A percentile compares a stretch with the other conserved stretches of the same genome.
These are phyloP conservation scores for Aspergillus tamarii DNA, from an alignment of 2,329 filamentous ascomycete species.

Conservation along the genomic window DNA sequence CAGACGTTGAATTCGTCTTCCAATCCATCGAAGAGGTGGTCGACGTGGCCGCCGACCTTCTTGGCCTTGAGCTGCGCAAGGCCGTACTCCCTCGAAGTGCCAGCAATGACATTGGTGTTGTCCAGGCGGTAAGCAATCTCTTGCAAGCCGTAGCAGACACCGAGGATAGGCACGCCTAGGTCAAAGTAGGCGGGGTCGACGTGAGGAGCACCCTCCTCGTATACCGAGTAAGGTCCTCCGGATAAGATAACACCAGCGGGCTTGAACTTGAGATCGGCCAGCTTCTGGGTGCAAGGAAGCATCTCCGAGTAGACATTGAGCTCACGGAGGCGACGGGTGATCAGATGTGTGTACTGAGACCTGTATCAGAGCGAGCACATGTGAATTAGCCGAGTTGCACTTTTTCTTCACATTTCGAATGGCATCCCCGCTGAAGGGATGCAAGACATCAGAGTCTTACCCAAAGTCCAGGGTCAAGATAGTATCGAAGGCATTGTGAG, in stretches of 20 bases:
- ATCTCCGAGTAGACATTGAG: constrained; percentile 86
- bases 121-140: constrained; percentile 74
- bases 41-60: constrained; percentile 63
- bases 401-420: not conserved
- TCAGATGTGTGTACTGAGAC: constrained; percentile 74
- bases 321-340: constrained; percentile 69
- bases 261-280: constrained; percentile 74
- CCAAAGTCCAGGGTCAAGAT: constrained; percentile 74
- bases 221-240: constrained; percentile 73
- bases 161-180: constrained; percentile 64
- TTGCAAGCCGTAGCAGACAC: constrained; percentile 67
- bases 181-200: constrained; percentile 83
- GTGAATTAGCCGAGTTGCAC: constrained; percentile 23
- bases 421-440: constrained; percentile 2
- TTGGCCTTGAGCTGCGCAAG: constrained; percentile 68
- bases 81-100: constrained; percentile 71
- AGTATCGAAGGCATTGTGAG: constrained; percentile 57
- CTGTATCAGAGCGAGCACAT: not conserved
- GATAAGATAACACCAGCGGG: constrained; percentile 70
- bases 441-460: constrained; percentile 16
- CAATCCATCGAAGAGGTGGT: constrained; percentile 77
- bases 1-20: constrained; percentile 72
- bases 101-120: constrained; percentile 68
- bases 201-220: constrained; percentile 75
- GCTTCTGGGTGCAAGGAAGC: constrained; percentile 82